Evolutionary conservation across 176 grass and related monocot genomes (phyloP).

Genomic region (Thalia dealbata): DNA sequence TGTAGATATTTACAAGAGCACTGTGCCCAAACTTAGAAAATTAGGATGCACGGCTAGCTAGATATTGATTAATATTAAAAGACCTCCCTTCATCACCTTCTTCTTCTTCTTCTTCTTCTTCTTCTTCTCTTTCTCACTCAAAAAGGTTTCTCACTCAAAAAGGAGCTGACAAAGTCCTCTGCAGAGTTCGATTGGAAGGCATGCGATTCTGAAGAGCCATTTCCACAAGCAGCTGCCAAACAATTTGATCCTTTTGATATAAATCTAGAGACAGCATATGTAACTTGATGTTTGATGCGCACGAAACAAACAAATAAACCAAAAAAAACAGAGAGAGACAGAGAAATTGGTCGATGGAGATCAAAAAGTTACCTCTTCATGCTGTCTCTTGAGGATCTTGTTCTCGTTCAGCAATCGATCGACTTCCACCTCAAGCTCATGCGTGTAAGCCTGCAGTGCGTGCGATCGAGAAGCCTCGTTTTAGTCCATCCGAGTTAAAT

Average conservation of each 20-base stretch:
- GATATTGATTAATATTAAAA: too few relatives aligned
- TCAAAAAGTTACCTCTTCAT: slow-evolving; percentile 5
- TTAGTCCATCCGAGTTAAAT: background rate
- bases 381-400: slow-evolving; percentile 1
- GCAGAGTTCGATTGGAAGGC: background rate
- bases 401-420: slow-evolving; percentile 15
- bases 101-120: too few relatives aligned
- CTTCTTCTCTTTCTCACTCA: too few relatives aligned
- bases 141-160: slow-evolving; percentile 5
- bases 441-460: slow-evolving; percentile 10
- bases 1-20: too few relatives aligned
- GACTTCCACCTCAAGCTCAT: slow-evolving; percentile 9
- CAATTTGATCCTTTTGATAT: too few relatives aligned
- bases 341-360: too few relatives aligned
- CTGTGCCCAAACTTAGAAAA: too few relatives aligned
- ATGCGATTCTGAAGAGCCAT: background rate
- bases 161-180: slow-evolving; percentile 7
- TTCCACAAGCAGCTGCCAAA: slow-evolving; percentile 1
- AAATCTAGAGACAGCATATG: too few relatives aligned
- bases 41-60: too few relatives aligned
- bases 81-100: too few relatives aligned
- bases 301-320: background rate
- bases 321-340: too few relatives aligned
- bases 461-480: background rate
- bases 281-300: background rate